A percentile compares a stretch with the other conserved stretches of the same genome.
These are phyloP conservation scores for Boletellus ananiceps DNA, from an alignment of 768 basidiomycete species.

Conservation along the genomic window DNA sequence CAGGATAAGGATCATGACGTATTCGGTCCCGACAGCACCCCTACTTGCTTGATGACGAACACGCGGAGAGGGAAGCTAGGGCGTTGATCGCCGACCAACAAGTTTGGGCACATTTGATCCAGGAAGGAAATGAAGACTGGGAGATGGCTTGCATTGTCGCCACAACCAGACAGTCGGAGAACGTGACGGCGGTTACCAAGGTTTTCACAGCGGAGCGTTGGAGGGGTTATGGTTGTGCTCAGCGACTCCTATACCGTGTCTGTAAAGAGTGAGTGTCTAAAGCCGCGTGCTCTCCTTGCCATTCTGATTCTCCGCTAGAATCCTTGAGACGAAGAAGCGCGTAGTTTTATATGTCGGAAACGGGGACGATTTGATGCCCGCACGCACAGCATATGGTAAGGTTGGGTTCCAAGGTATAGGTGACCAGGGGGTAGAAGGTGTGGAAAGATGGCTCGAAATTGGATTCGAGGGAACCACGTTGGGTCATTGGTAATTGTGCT, in stretches of 20 bases:
- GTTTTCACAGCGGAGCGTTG: slow-evolving; percentile 57
- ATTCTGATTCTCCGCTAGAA: slow-evolving; percentile 19
- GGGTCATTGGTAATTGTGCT: slow-evolving; percentile 65
- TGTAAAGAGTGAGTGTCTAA: slow-evolving; percentile 44
- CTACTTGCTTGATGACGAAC: slow-evolving; percentile 42
- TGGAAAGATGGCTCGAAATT: slow-evolving; percentile 56
- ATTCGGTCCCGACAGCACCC: slow-evolving; percentile 41
- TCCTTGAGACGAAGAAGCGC: slow-evolving; percentile 38
- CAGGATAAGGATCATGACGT: background rate
- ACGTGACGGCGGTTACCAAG: slow-evolving; percentile 63
- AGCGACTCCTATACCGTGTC: slow-evolving; percentile 55
- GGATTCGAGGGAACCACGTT: slow-evolving; percentile 50
- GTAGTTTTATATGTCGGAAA: slow-evolving; percentile 68
- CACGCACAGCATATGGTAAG: slow-evolving; percentile 51
- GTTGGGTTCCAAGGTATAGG: slow-evolving; percentile 64
- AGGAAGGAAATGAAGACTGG: slow-evolving; percentile 16
- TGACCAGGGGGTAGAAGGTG: slow-evolving; percentile 35
- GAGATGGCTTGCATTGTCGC: slow-evolving; percentile 65
- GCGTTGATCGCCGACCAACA: slow-evolving; percentile 42
- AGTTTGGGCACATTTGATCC: slow-evolving; percentile 61
- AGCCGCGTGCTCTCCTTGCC: background rate
- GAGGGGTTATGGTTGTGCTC: slow-evolving; percentile 54
- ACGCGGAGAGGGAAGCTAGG: slow-evolving; percentile 49
- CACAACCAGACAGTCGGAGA: slow-evolving; percentile 55
- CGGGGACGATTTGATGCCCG: slow-evolving; percentile 45